A percentile compares a stretch with the other conserved stretches of the same genome.
Evolutionary conservation across 164 flowering plant species (phyloP).

Genomic region (Sedum album): DNA sequence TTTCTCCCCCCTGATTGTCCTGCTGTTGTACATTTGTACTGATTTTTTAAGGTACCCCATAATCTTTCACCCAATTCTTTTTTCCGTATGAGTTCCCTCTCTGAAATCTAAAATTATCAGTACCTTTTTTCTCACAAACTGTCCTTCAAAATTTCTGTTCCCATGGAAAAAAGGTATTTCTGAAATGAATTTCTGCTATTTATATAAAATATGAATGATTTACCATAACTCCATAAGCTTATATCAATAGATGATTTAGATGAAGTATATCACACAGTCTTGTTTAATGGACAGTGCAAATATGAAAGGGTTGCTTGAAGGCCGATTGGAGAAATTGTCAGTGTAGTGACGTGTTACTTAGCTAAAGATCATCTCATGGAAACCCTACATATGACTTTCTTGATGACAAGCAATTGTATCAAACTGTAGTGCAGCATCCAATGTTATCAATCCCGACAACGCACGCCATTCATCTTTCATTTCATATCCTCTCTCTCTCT

Average conservation of each 20-base stretch:
- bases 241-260: no score
- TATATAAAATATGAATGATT: no score
- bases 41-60: not conserved
- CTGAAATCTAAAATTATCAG: no score
- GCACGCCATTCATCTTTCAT: not conserved
- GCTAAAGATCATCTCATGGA: constrained; percentile 4
- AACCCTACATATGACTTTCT: constrained; percentile 1
- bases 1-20: not conserved
- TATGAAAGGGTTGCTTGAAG: not conserved
- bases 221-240: no score
- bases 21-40: not conserved
- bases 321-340: not conserved
- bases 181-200: no score
- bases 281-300: not conserved
- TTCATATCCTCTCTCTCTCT: not conserved
- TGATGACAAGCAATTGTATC: not conserved
- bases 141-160: no score
- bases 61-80: not conserved
- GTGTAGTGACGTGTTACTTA: not conserved
- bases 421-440: not conserved
- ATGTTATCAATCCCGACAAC: not conserved
- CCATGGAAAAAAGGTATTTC: no score
- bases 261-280: no score
- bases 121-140: no score
- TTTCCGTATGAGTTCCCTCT: no score